A percentile compares a stretch with the other conserved stretches of the same genome.
phyloP scores from a whole-genome alignment of 257 asterid species.

The Petunia secreta region DNA sequence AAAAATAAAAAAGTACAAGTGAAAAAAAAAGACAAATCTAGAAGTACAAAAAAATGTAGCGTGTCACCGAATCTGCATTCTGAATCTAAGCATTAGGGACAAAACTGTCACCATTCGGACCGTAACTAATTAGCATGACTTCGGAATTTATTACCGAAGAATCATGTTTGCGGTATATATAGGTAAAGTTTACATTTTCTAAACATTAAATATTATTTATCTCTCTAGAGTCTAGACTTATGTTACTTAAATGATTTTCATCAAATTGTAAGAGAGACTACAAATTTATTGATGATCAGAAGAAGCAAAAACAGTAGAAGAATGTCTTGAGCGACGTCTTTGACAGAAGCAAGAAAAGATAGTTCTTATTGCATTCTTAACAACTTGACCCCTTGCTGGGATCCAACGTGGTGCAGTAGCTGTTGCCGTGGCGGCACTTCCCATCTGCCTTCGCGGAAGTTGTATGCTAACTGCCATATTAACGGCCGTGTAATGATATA shows the following conservation, averaged over 20 bases:
- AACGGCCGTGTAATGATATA: background rate
- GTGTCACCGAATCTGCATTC: too few relatives aligned
- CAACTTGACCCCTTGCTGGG: conserved; percentile 25
- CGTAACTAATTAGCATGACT: too few relatives aligned
- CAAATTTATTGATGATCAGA: background rate
- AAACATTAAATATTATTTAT: background rate
- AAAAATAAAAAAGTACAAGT: too few relatives aligned
- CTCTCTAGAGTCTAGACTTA: background rate
- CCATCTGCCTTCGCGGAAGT: background rate
- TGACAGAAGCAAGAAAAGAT: conserved; percentile 13
- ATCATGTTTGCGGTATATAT: too few relatives aligned
- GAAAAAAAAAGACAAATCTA: too few relatives aligned
- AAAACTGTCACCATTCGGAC: too few relatives aligned
- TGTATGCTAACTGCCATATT: background rate
- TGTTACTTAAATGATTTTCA: background rate
- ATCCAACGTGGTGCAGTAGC: conserved; percentile 29
- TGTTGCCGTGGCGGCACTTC: background rate
- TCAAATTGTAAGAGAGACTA: background rate
- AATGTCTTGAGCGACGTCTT: background rate
- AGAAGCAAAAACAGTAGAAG: conserved; percentile 17
- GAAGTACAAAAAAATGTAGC: too few relatives aligned
- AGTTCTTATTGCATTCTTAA: conserved; percentile 1
- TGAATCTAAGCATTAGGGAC: too few relatives aligned
- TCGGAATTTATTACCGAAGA: too few relatives aligned
- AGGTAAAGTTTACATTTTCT: too few relatives aligned